Base-by-base conservation (phyloP, 352 stramenopile species). In the Pythium biforme region DNA sequence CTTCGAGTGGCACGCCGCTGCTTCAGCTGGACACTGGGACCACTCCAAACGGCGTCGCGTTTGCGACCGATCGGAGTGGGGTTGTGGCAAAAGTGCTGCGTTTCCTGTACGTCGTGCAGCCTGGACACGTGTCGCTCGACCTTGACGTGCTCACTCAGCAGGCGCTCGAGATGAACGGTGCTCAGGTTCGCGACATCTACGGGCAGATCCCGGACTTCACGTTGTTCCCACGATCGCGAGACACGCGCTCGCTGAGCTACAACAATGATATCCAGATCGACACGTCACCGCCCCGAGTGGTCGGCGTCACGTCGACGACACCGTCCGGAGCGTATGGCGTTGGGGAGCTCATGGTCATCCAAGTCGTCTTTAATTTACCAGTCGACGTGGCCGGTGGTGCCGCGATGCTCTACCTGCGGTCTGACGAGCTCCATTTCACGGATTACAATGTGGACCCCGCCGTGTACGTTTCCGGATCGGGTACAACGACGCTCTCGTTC, bases 281-380 rank as follows among this genome's bases (percentile, higher is more conserved):
- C 47, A 92, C 84, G 1, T 75, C 68, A 0, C 31, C 72, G 0
- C 80, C 82, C 2, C 65, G 47, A 0, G 69, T 94, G 0, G 15
- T 65, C 0, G 70, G 72, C 29, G 80, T 92, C 2, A 85, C 72
- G 2, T 70, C 76, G 1, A 59, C 58, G 5, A 88, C 65, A 6
- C 56, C 71, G 0, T 84, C 79, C 0, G 82, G 75, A 0, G 76
- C 86, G 40, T 94, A 92, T 47, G 82, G 84, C 5, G 73, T 91
- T 20, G 82, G 79, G 0, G 69, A 91, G 40, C 34, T 68, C 0
- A 59, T 94, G 25, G 0, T 64, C 29, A 60, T 94, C 25, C 69
- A 80, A 45, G 55, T 92, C n/a, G 55, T 57, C 14, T 93, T 93
- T 49, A 76, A 68, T 0, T 55, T 59, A 22, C 66, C 80, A 2